A percentile compares a stretch with the other conserved stretches of the same genome.
Evolutionary conservation across 306 rosid genomes (phyloP).

Genomic region (Fragaria vesca): DNA sequence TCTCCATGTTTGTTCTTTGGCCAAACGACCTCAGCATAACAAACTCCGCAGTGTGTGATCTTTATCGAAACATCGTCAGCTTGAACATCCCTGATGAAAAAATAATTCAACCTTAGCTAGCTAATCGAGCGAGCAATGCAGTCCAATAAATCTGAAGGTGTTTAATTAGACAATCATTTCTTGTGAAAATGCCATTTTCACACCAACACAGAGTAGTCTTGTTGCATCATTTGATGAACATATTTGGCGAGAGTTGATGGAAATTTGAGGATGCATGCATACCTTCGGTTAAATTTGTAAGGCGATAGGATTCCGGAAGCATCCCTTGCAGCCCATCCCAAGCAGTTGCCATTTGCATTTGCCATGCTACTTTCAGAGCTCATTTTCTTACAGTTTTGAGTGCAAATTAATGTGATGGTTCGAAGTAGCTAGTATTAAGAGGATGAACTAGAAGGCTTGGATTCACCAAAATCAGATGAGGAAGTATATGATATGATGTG

Average conservation of each 20-base stretch:
- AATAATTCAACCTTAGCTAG: neutral
- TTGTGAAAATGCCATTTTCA: neutral
- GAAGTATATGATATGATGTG: neutral
- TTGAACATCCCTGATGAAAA: constrained; percentile 46
- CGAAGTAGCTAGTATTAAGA: neutral
- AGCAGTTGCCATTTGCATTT: constrained; percentile 12
- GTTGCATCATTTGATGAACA: neutral
- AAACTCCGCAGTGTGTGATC: constrained; percentile 72
- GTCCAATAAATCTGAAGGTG: neutral
- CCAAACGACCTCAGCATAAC: constrained; percentile 65
- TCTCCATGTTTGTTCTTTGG: constrained; percentile 51
- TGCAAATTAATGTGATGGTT: neutral
- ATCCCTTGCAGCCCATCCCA: constrained; percentile 31
- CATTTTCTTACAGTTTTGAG: neutral
- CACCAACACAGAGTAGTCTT: too few relatives aligned
- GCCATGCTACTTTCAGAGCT: neutral
- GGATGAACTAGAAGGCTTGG: neutral
- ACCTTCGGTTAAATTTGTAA: constrained; percentile 23
- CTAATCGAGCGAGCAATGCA: neutral
- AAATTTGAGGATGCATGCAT: neutral
- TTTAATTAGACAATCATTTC: neutral
- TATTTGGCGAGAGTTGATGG: neutral
- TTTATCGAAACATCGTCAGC: constrained; percentile 55
- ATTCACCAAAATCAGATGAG: neutral
- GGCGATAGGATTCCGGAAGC: constrained; percentile 23